phyloP scores from a whole-genome alignment of 495 filamentous ascomycete species.

The Trichocladium uniseriatum region DNA sequence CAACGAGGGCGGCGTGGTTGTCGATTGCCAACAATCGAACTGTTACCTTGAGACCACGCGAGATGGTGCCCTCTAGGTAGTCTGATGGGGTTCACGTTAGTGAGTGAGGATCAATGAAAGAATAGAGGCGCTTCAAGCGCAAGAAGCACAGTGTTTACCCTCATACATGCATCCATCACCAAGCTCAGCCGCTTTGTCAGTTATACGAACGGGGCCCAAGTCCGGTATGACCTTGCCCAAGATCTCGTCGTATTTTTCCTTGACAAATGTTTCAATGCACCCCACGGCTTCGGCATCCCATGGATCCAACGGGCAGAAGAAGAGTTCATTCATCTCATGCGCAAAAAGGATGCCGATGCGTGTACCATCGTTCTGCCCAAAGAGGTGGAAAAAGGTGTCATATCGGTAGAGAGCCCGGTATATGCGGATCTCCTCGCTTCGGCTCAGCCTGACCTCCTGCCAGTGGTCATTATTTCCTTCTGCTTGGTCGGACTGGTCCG shows the following conservation, averaged over 20 bases:
- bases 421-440: slow-evolving; percentile 2
- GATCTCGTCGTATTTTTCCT: neutral
- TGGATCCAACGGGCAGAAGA: neutral
- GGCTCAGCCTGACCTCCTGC: neutral
- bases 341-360: neutral
- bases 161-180: too few relatives aligned
- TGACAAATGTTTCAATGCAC: neutral
- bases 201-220: too few relatives aligned
- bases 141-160: too few relatives aligned
- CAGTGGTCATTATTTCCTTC: too few relatives aligned
- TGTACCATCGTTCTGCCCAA: neutral
- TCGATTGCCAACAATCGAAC: neutral
- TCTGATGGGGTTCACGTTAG: neutral
- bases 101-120: too few relatives aligned
- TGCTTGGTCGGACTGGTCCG: neutral
- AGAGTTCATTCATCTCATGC: neutral
- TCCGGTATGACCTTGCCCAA: neutral
- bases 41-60: neutral
- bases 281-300: neutral
- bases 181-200: too few relatives aligned
- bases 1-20: neutral
- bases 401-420: neutral
- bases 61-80: neutral
- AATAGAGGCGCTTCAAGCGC: too few relatives aligned
- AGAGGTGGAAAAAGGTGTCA: neutral